Percentiles rank a stretch among this genome's conserved stretches.
phyloP scores from a whole-genome alignment of 2,329 filamentous ascomycete genomes.

The Nigrograna mackinnonii region DNA sequence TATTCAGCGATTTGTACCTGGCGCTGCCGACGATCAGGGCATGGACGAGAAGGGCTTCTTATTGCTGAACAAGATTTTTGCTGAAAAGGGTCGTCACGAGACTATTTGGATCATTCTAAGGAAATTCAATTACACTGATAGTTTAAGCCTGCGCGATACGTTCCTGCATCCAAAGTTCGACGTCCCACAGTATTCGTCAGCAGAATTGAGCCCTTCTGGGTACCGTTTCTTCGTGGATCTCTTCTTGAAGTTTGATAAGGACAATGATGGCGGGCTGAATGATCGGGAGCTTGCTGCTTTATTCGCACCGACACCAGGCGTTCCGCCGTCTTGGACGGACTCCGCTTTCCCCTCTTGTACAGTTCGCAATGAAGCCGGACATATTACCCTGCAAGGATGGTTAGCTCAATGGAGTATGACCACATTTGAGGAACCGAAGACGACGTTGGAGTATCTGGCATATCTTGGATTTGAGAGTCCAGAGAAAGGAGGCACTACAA shows the following conservation, averaged over 20 bases:
- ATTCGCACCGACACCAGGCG: constrained; percentile 89
- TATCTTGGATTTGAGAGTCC: constrained; percentile 92
- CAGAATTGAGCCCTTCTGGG: constrained; percentile 89
- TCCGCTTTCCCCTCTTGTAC: constrained; percentile 90
- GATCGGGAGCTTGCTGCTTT: constrained; percentile 81
- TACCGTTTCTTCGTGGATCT: constrained; percentile 98
- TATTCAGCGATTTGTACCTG: constrained; percentile 70
- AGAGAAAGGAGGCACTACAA: constrained; percentile 73
- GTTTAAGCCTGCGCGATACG: constrained; percentile 84
- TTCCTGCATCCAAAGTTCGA: constrained; percentile 95
- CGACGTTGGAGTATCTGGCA: constrained; percentile 91
- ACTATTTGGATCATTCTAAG: constrained; percentile 97
- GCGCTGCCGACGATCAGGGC: constrained; percentile 62
- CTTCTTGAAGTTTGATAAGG: constrained; percentile 93
- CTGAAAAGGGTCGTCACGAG: constrained; percentile 95
- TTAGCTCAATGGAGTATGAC: constrained; percentile 99
- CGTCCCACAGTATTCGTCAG: constrained; percentile 87
- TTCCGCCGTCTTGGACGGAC: constrained; percentile 85
- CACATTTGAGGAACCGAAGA: constrained; percentile 93
- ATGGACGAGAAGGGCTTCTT: constrained; percentile 85
- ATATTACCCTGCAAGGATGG: constrained; percentile 97
- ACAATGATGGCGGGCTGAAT: constrained; percentile 94
- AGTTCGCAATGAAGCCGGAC: constrained; percentile 90
- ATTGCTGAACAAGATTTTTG: constrained; percentile 91
- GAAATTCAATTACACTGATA: constrained; percentile 96